phyloP scores from a whole-genome alignment of 345 rosid genomes.

The Salix caprea region DNA sequence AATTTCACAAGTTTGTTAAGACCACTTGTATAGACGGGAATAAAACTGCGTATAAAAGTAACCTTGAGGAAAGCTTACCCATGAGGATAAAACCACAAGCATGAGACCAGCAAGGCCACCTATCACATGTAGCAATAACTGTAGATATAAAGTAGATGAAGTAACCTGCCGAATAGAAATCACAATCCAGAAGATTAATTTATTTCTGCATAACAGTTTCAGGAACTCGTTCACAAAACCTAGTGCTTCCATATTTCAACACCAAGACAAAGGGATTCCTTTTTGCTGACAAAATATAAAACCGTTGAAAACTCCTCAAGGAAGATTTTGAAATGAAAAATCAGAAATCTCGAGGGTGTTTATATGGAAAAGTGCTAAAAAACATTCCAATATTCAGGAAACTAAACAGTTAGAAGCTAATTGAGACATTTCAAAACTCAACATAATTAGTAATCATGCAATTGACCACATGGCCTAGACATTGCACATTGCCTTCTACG shows the following conservation, averaged over 20 bases:
- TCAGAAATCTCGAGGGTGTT: neutral
- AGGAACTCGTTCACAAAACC: neutral
- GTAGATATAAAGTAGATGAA: constrained; percentile 43
- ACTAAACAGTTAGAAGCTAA: neutral
- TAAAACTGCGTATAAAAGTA: neutral
- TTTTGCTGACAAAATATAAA: neutral
- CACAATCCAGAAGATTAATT: neutral
- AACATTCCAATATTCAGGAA: neutral
- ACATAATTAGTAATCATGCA: neutral
- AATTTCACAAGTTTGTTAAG: neutral
- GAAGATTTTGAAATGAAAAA: neutral
- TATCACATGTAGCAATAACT: constrained; percentile 43
- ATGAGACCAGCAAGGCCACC: constrained; percentile 57
- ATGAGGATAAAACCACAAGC: constrained; percentile 59
- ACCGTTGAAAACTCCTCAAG: neutral
- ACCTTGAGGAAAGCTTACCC: constrained; percentile 37
- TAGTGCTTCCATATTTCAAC: neutral
- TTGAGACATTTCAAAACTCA: neutral
- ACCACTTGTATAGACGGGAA: constrained; percentile 12
- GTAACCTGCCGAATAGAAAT: constrained; percentile 41
- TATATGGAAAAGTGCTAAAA: neutral
- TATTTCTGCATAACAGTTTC: neutral
- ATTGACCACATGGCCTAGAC: neutral
- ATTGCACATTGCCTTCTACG: neutral
- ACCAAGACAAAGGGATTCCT: neutral